phyloP scores from a whole-genome alignment of 2,329 filamentous ascomycete genomes.

The Davidsoniella virescens region DNA sequence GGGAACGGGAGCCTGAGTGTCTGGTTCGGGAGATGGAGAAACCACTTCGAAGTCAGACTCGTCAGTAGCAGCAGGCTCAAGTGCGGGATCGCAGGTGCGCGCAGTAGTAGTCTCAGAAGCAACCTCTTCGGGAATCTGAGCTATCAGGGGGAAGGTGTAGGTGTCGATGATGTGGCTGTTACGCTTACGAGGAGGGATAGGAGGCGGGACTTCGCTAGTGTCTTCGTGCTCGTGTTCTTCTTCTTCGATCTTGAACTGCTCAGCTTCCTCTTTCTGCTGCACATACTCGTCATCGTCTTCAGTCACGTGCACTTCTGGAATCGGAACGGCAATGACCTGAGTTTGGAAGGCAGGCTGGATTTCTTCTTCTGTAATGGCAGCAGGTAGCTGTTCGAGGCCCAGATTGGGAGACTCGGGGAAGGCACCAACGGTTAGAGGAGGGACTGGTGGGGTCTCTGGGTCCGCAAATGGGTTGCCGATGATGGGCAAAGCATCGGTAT shows the following conservation, averaged over 20 bases:
- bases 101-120: too few species aligned
- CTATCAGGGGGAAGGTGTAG: too few species aligned
- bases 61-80: constrained; percentile 12
- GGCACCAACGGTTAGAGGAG: neutral
- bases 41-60: constrained; percentile 12
- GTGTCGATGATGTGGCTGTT: neutral
- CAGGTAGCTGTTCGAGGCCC: neutral
- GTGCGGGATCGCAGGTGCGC: constrained; percentile 1
- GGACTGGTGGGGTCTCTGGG: neutral
- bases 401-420: neutral
- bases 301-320: neutral
- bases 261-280: neutral
- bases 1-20: neutral
- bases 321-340: neutral
- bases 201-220: neutral
- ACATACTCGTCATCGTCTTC: neutral
- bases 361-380: neutral
- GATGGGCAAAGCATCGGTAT: neutral
- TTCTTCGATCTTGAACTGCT: neutral
- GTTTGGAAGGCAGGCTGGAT: neutral
- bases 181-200: constrained; percentile 6
- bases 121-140: too few species aligned
- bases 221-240: neutral
- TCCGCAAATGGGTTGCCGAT: neutral
- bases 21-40: neutral